Conservation (phyloP, 371 early-diverging fungal species). For the Dinochytrium kinnereticum region DNA sequence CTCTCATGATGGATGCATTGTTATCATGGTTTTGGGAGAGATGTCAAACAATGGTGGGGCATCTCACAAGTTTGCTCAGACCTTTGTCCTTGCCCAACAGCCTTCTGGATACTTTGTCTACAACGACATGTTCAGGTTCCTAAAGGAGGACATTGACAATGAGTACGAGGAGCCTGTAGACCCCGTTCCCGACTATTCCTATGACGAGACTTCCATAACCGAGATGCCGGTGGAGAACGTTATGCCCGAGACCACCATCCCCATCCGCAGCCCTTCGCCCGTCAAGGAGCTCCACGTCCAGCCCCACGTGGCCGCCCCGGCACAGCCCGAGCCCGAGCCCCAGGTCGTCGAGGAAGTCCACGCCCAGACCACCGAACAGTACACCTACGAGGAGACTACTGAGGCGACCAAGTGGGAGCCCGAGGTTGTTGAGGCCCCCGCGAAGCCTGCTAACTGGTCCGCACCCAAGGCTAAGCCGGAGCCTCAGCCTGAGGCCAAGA, state of each 20-base stretch:
- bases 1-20: constrained; percentile 78
- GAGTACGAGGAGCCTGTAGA: constrained; percentile 58
- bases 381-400: not conserved
- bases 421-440: constrained; percentile 5
- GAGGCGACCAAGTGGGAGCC: constrained; percentile 23
- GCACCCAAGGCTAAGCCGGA: constrained; percentile 16
- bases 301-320: constrained; percentile 9
- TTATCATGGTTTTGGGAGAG: constrained; percentile 92
- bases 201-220: constrained; percentile 20
- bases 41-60: constrained; percentile 82
- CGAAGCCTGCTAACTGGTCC: constrained; percentile 9
- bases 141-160: constrained; percentile 78
- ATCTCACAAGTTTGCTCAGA: constrained; percentile 88
- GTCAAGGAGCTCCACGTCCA: constrained; percentile 24
- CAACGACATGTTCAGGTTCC: constrained; percentile 94
- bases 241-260: constrained; percentile 1
- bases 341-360: not conserved
- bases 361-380: constrained; percentile 8
- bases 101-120: constrained; percentile 89
- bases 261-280: constrained; percentile 38
- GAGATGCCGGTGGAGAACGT: constrained; percentile 7
- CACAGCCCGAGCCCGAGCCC: not conserved
- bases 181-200: constrained; percentile 27
- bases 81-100: constrained; percentile 91
- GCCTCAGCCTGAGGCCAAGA: not conserved